Evolutionary conservation across 2,329 filamentous ascomycete species (phyloP), one percentile per base, ranked within the genome.

Genomic region (Chaetoscypha palmicola): DNA sequence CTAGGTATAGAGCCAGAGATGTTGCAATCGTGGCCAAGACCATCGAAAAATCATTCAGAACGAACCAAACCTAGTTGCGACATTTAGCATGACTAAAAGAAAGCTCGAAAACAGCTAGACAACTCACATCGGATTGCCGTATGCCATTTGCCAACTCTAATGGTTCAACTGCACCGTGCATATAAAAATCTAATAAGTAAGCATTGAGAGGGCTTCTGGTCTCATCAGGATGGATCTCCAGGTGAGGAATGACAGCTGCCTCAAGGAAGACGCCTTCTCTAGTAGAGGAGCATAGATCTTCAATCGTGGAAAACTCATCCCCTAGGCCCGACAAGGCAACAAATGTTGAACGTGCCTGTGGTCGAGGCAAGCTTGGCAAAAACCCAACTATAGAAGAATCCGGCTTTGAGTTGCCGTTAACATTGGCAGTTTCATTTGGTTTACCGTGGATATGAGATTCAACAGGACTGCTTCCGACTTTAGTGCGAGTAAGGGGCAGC

Each of bases 111-210:
- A n/a, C n/a, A n/a, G n/a, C 17, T 9, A 38, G 21, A 38, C 12
- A 8, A 48, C 52, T 53, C 50, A 56, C 57, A 36, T 88, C 81
- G 3, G 76, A 74, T 1, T 67, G 65, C 34, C 75, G 76, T 57
- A 91, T 79, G 2, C 73, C 70, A 58, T 91, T 90, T 22, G 79
- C 81, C 0, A 62, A 65, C 10, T 76, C 73, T 2, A 90, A 65
- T 0, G 77, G 73, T 1, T 68, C 59, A 17, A 80, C 60, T 56
- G 82, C 76, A 3, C 83, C 84, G 54, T 90, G 80, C 62, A 79
- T 84, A 70, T 77, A 89, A 63, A 89, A 91, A 61, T 90, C 83
- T 47, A 82, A 78, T 1, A 90, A 64, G 56, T 85, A 85, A 0
- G 79, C 78, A 51, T 86, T 86, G 47, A 79, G 68, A 0, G 73